Evolutionary conservation across 148 eudicot genomes (phyloP).

Genomic region (Tetragonia tetragonoides): DNA sequence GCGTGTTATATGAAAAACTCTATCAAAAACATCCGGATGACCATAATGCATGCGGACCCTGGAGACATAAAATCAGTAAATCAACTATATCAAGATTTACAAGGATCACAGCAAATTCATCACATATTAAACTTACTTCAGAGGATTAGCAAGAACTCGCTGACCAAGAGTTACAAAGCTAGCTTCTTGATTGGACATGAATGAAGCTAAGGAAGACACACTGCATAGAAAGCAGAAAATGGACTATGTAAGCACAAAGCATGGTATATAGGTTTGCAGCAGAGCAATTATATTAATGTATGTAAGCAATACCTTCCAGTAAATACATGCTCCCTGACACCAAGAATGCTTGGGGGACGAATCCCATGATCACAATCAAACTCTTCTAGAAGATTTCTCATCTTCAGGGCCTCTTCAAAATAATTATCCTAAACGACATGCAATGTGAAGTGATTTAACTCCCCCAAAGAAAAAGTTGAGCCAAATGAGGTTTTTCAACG

Average conservation of each 20-base stretch:
- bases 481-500: not conserved
- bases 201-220: slow-evolving; percentile 96
- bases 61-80: slow-evolving; percentile 18
- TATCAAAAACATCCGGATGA: slow-evolving; percentile 98
- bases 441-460: not conserved
- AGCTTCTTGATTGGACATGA: slow-evolving; percentile 97
- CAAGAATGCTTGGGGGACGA: slow-evolving; percentile 84
- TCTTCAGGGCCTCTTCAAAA: slow-evolving; percentile 96
- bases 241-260: not conserved
- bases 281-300: slow-evolving; percentile 5
- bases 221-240: slow-evolving; percentile 46
- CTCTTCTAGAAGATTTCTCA: slow-evolving; percentile 99
- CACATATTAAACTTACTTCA: slow-evolving; percentile 59
- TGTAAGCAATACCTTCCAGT: slow-evolving; percentile 76
- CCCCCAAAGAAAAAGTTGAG: not conserved
- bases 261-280: not conserved
- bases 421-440: slow-evolving; percentile 70
- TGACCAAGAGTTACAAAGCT: slow-evolving; percentile 99
- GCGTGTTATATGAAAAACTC: slow-evolving; percentile 95
- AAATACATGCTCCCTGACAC: slow-evolving; percentile 98
- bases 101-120: not conserved
- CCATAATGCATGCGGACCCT: slow-evolving; percentile 99
- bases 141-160: slow-evolving; percentile 93
- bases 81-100: not conserved
- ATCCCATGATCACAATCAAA: slow-evolving; percentile 74